These are phyloP conservation scores for Clonostachys solani DNA, from an alignment of 2,329 filamentous ascomycete genomes.

Conservation along the genomic window DNA sequence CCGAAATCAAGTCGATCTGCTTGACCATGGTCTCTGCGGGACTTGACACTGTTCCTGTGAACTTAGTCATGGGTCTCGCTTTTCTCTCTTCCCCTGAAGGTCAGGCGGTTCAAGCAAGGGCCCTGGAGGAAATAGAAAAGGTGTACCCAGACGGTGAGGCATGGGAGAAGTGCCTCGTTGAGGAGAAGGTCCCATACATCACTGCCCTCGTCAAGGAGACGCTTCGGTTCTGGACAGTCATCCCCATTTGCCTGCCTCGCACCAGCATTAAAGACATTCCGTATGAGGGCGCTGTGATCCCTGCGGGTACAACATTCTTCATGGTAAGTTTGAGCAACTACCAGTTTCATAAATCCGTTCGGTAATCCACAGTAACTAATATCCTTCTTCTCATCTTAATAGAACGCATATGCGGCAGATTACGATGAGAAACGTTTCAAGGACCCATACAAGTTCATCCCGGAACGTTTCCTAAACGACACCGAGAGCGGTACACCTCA, in stretches of 20 bases:
- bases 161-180: conserved; percentile 68
- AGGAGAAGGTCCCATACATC: conserved; percentile 74
- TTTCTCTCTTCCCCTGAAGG: conserved; percentile 67
- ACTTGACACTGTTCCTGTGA: conserved; percentile 76
- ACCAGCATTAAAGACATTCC: conserved; percentile 68
- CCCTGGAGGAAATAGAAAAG: conserved; percentile 65
- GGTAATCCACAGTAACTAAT: background rate
- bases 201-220: conserved; percentile 77
- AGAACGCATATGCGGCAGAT: conserved; percentile 71
- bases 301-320: conserved; percentile 74
- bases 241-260: conserved; percentile 73
- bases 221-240: conserved; percentile 74
- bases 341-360: background rate
- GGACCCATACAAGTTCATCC: conserved; percentile 57
- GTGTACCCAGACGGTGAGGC: conserved; percentile 70
- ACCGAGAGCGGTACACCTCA: conserved; percentile 53
- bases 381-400: background rate
- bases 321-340: conserved; percentile 44
- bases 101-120: conserved; percentile 65
- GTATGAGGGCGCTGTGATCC: conserved; percentile 64
- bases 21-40: conserved; percentile 79
- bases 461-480: conserved; percentile 63
- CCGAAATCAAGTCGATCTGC: conserved; percentile 76
- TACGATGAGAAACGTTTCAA: conserved; percentile 69
- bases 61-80: conserved; percentile 75